Conservation (phyloP, 2,329 filamentous ascomycete genomes). For the Phyllosticta citriasiana region DNA sequence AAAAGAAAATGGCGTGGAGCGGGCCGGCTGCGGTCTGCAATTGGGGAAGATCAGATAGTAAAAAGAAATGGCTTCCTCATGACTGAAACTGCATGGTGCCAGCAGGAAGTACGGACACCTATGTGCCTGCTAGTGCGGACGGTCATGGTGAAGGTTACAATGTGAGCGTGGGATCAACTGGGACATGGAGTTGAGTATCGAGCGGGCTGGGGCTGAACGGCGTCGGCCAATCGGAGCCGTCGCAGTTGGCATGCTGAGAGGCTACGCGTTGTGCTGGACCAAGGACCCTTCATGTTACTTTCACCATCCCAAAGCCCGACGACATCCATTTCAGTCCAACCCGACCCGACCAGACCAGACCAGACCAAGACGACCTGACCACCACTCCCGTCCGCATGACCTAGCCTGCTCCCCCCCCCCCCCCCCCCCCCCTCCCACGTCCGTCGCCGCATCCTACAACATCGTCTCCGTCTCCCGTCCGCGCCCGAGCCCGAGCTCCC, state of each 20-base stretch:
- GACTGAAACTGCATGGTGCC: not conserved
- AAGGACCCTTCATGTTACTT: no score
- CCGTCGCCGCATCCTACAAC: not conserved
- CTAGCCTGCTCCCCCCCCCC: not conserved
- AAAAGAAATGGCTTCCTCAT: constrained; percentile 6
- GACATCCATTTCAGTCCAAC: not conserved
- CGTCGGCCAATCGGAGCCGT: not conserved
- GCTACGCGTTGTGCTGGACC: no score
- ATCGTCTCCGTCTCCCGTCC: not conserved
- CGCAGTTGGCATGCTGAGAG: no score
- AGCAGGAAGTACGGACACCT: not conserved
- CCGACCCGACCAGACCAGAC: no score
- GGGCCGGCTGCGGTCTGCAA: not conserved
- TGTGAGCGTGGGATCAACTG: no score
- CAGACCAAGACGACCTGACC: no score
- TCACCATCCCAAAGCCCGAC: no score
- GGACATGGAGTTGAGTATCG: no score
- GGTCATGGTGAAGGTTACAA: no score
- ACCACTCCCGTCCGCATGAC: constrained; percentile 1
- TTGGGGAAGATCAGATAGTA: constrained; percentile 3
- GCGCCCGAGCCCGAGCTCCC: not conserved
- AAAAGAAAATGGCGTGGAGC: constrained; percentile 1
- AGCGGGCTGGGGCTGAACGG: not conserved
- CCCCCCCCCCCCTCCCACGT: not conserved
- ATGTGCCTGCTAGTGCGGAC: not conserved